Percentiles rank a stretch among this genome's conserved stretches.
These are phyloP conservation scores for Trichoderma oligosporum DNA, from an alignment of 2,329 filamentous ascomycete genomes.

Conservation along the genomic window DNA sequence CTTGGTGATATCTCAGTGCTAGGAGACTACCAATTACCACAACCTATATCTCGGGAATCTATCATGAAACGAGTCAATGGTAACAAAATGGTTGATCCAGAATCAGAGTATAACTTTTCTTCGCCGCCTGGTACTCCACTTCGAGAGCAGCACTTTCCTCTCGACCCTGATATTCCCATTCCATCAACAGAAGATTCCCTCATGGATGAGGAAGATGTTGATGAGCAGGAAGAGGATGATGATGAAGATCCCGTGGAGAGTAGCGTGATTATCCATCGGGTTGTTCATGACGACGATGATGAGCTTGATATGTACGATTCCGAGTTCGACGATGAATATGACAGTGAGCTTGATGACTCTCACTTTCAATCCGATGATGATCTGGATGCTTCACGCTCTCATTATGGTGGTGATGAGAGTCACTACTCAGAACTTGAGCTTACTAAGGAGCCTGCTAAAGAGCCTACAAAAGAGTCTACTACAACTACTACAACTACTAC, in stretches of 20 bases:
- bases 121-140: conserved; percentile 58
- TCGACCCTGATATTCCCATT: conserved; percentile 87
- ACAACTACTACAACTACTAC: no score
- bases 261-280: conserved; percentile 64
- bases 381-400: conserved; percentile 49
- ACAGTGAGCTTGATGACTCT: conserved; percentile 33
- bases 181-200: conserved; percentile 75
- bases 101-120: conserved; percentile 62
- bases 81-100: conserved; percentile 50
- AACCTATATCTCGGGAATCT: conserved; percentile 86
- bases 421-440: conserved; percentile 33
- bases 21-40: conserved; percentile 62
- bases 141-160: conserved; percentile 52
- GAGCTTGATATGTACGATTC: conserved; percentile 61
- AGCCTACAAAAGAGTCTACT: background rate
- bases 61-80: conserved; percentile 85
- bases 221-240: conserved; percentile 47
- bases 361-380: conserved; percentile 43
- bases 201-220: conserved; percentile 46
- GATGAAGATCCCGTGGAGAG: conserved; percentile 42
- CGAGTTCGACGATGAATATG: conserved; percentile 55
- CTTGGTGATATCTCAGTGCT: conserved; percentile 58
- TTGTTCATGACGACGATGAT: conserved; percentile 59
- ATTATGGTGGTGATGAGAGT: conserved; percentile 43
- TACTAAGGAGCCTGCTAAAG: background rate